Evolutionary conservation across 1,284 basidiomycete species (phyloP).

Genomic region (Cryptococcus deneoformans): DNA sequence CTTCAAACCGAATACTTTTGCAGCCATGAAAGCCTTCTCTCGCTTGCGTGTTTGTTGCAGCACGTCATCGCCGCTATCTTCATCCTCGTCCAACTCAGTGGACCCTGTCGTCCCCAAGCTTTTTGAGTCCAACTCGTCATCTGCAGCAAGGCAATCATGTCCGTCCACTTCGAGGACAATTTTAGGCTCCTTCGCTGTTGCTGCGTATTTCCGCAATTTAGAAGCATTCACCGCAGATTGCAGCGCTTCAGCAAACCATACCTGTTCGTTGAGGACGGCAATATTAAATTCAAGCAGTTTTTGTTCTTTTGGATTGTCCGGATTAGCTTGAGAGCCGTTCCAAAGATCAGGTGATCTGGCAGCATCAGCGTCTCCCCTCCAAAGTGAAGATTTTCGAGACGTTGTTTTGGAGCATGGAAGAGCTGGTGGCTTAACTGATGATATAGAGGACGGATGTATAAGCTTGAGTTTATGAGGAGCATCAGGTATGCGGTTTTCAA

Average conservation of each 20-base stretch:
- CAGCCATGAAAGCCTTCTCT: conserved; percentile 32
- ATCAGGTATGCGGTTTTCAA: background rate
- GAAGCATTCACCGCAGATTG: conserved; percentile 24
- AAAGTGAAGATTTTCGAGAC: too few relatives aligned
- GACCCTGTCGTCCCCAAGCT: conserved; percentile 6
- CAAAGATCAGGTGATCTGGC: too few relatives aligned
- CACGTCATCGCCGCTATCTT: conserved; percentile 9
- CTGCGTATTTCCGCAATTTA: conserved; percentile 23
- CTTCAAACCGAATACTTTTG: conserved; percentile 41
- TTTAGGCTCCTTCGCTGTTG: conserved; percentile 20
- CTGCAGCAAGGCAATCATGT: conserved; percentile 34
- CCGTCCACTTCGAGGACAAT: conserved; percentile 39
- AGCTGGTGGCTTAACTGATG: too few relatives aligned
- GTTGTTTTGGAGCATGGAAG: too few relatives aligned
- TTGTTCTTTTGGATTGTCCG: background rate
- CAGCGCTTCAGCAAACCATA: conserved; percentile 36
- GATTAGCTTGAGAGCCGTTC: too few relatives aligned
- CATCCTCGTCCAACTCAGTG: conserved; percentile 20
- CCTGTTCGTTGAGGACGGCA: conserved; percentile 43
- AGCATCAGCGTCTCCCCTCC: too few relatives aligned
- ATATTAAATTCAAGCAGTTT: conserved; percentile 34
- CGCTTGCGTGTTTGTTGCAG: conserved; percentile 28
- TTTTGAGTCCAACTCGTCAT: conserved; percentile 30
- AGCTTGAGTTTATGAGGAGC: too few relatives aligned
- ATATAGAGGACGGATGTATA: too few relatives aligned